Percentiles rank a stretch among this genome's conserved stretches.
These are phyloP conservation scores for Saturnispora galanensis DNA, from an alignment of 805 yeast genomes.

Conservation along the genomic window DNA sequence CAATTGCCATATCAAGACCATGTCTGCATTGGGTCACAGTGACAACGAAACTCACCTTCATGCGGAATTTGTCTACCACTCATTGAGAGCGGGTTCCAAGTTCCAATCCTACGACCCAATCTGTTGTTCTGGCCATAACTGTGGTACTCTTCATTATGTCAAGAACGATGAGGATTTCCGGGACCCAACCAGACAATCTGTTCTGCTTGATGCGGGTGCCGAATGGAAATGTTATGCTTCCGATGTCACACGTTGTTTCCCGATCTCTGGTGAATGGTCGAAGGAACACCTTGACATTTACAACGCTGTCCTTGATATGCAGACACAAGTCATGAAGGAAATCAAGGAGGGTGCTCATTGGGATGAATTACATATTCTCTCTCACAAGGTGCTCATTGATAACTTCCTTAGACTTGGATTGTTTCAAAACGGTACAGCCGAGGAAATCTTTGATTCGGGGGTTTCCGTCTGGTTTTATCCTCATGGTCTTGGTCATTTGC, in stretches of 20 bases:
- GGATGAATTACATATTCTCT: slow-evolving; percentile 74
- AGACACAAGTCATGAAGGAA: slow-evolving; percentile 52
- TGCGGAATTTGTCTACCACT: slow-evolving; percentile 91
- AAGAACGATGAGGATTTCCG: slow-evolving; percentile 46
- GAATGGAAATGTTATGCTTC: slow-evolving; percentile 91
- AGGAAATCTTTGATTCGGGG: slow-evolving; percentile 59
- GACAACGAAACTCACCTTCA: slow-evolving; percentile 83
- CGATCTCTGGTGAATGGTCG: slow-evolving; percentile 82
- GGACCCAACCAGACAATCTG: slow-evolving; percentile 49
- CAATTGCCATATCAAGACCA: slow-evolving; percentile 80
- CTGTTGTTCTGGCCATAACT: slow-evolving; percentile 86
- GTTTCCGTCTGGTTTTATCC: slow-evolving; percentile 80
- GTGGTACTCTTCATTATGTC: slow-evolving; percentile 85
- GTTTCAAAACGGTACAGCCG: slow-evolving; percentile 45
- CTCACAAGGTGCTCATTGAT: slow-evolving; percentile 69
- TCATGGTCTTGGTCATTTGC: slow-evolving; percentile 88
- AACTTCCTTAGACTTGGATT: slow-evolving; percentile 68
- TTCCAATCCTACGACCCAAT: slow-evolving; percentile 87
- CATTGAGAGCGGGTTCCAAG: slow-evolving; percentile 89
- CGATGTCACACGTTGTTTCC: slow-evolving; percentile 94
- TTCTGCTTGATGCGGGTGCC: slow-evolving; percentile 93
- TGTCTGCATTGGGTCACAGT: slow-evolving; percentile 88
- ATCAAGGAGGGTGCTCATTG: slow-evolving; percentile 78
- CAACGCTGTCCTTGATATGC: slow-evolving; percentile 76
- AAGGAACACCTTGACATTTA: slow-evolving; percentile 79